These are phyloP conservation scores for Beverwykella pulmonaria DNA, from an alignment of 495 filamentous ascomycete species.

Conservation along the genomic window DNA sequence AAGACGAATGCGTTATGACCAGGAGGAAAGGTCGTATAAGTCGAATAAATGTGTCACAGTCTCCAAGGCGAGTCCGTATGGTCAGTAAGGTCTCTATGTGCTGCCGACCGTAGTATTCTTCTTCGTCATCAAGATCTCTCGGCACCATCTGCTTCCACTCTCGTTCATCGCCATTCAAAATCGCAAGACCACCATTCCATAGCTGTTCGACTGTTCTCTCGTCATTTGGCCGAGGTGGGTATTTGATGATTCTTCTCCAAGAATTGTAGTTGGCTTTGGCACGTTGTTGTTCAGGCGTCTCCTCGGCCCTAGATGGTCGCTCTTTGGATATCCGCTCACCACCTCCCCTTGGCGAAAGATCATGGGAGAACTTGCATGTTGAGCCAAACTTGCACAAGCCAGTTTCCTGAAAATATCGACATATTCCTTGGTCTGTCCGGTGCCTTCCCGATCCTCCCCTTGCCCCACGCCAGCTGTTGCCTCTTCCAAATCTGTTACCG, in stretches of 20 bases:
- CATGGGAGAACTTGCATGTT: slow-evolving; percentile 18
- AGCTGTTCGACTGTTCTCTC: slow-evolving; percentile 2
- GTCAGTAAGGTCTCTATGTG: background rate
- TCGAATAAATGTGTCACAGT: background rate
- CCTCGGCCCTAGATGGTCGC: background rate
- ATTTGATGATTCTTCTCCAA: slow-evolving; percentile 12
- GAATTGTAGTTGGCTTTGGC: slow-evolving; percentile 9
- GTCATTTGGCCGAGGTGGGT: background rate
- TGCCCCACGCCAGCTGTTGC: slow-evolving; percentile 1
- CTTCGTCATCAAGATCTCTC: slow-evolving; percentile 6
- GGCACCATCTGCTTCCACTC: slow-evolving; percentile 12
- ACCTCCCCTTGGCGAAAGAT: background rate
- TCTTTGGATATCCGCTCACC: too few relatives aligned
- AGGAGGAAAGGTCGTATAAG: background rate
- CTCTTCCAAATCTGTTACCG: background rate
- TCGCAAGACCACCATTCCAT: slow-evolving; percentile 5
- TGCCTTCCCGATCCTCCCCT: background rate
- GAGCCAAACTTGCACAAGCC: slow-evolving; percentile 4
- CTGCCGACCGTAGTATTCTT: background rate
- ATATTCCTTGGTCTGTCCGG: background rate
- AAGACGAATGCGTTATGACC: slow-evolving; percentile 5
- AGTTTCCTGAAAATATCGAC: slow-evolving; percentile 4
- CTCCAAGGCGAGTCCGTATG: background rate
- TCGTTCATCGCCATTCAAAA: slow-evolving; percentile 14
- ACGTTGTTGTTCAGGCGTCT: slow-evolving; percentile 9